Evolutionary conservation across 148 eudicot species (phyloP).

Genomic region (Rhododendron mucronatum): DNA sequence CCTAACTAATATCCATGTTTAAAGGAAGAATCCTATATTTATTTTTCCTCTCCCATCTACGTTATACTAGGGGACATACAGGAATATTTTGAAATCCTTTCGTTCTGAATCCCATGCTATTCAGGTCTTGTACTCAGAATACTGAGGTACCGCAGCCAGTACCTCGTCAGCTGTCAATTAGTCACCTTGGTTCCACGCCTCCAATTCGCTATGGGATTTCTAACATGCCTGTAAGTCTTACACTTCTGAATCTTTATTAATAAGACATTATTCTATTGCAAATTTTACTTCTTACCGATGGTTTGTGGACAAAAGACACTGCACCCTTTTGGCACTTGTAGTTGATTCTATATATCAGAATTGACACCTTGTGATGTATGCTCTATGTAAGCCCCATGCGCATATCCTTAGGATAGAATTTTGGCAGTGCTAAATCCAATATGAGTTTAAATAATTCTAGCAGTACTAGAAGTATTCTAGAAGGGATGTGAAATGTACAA

Average conservation of each 20-base stretch:
- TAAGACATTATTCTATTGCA: not conserved
- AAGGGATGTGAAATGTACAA: not conserved
- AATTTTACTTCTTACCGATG: not conserved
- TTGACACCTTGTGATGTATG: not conserved
- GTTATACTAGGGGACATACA: not conserved
- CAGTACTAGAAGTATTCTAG: not conserved
- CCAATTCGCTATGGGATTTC: slow-evolving; percentile 57
- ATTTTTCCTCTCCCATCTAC: not conserved
- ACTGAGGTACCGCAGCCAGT: slow-evolving; percentile 18
- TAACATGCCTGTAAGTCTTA: slow-evolving; percentile 55
- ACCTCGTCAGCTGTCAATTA: slow-evolving; percentile 22
- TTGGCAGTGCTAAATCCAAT: not conserved
- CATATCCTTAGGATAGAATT: not conserved
- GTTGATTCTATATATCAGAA: not conserved
- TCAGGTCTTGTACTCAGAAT: slow-evolving; percentile 13
- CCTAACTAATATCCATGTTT: not conserved
- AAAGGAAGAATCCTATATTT: not conserved
- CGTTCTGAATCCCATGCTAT: not conserved
- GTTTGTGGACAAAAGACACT: not conserved
- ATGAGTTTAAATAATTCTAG: not conserved
- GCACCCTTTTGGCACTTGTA: not conserved
- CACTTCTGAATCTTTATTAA: not conserved
- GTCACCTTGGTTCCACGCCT: slow-evolving; percentile 13
- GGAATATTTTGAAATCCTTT: not conserved
- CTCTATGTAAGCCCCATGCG: not conserved